Base-by-base conservation (phyloP, 2,329 filamentous ascomycete species). In the Magnaporthiopsis poae region DNA sequence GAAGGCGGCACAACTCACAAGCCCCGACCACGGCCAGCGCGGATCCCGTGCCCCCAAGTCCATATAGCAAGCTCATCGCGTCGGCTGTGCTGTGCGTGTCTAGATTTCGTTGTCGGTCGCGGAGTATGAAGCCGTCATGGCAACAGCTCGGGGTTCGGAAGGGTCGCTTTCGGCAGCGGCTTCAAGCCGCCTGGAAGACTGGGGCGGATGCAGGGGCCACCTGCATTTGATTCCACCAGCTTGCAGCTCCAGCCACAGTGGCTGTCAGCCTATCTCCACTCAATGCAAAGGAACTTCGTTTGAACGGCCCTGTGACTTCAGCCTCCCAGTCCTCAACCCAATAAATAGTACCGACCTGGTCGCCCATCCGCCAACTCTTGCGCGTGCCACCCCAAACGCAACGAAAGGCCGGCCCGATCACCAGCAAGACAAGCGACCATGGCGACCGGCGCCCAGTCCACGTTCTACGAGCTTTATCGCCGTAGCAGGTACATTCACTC, bases 401-500 rank as follows among this genome's bases (percentile, higher is more conserved):
- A 61, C 59, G 15, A 27, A 60, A 39, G 46, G n/a, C 27, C 64
- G 12, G 59, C 64, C 27, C 25, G 64, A 35, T 61, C 59, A 60
- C 33, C 21, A 27, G 31, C n/a, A 29, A 61, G 33, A 39, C 31
- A 36, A 65, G 59, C 21, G 71, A 68, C 68, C 52, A 73, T 75
- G 72, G 71, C 71, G 61, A 70, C 69, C 56, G 83, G 33, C 59
- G 60, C 35, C 21, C 59, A 65, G 52, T 60, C 86, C 76, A 84
- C 84, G 46, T 88, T 85, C 82, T 99, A 98, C 80, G 95, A 99
- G 86, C 88, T 99, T 75, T 99, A 99, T 80, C 91, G 95, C 74
- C 90, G 93, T 82, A 96, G 92, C 87, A 98, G 94, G 95, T 98
- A 91, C 78, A 79, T 68, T 46, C 21, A 56, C 18, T 56, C 46